Base-by-base conservation (phyloP, 1,139 yeast genomes). In the Pichia sp. region DNA sequence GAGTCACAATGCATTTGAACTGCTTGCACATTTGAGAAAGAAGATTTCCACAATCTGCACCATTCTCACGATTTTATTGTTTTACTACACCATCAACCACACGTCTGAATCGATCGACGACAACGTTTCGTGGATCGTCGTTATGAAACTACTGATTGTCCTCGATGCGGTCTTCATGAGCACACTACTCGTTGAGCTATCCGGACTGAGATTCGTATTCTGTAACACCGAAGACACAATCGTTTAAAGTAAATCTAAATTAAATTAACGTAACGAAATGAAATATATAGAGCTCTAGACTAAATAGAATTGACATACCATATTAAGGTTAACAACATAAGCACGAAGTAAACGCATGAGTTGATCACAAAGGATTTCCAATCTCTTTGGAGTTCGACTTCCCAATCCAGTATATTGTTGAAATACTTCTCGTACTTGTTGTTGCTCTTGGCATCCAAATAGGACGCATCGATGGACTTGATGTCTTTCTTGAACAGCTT, bases 141-240 rank as follows among this genome's bases (percentile, higher is more conserved):
- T 53, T 31, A 45, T 50, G 4, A 53, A 56, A 33, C 12, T 53
- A 8, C 5, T 60, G 5, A n/a, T 61, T 27, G 12, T 59, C 7
- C 15, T 55, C 17, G 67, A 63, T 46, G 21, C 59, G 7, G 54
- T 54, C 31, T 60, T 59, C 41, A 31, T 50, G 8, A 48, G 44
- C 9, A 53, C 64, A 2, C 37, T 60, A 32, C 44, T 53, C 21
- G 48, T 51, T 38, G 66, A 63, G 45, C 32, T 61, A n/a, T 32
- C 24, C 10, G 62, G 61, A 1, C 39, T 60, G 11, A 39, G 52
- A 21, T 27, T 56, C 22, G 28, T 32, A 4, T 48, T 58, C 30
- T 32, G 20, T 8, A 41, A 47, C 10, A 32, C 14, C 8, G 22
- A 45, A 15, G 40, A 47, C 20, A 38, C 44, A 7, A 10, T 38